These are phyloP conservation scores for Falciphora oryzae DNA, from an alignment of 2,329 filamentous ascomycete genomes.

Conservation along the genomic window DNA sequence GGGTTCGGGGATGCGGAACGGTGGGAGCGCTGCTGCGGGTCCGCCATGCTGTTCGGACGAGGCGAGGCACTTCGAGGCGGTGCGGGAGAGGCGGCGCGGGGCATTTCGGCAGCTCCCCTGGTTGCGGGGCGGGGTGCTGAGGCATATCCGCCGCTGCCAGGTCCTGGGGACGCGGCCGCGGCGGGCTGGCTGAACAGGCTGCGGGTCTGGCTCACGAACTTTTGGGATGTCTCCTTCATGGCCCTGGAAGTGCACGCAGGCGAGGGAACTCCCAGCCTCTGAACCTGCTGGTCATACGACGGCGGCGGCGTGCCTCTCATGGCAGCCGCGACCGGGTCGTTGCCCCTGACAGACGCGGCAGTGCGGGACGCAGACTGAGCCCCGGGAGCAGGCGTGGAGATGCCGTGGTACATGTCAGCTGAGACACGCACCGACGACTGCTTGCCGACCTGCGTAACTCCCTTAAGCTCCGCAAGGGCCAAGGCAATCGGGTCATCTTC, in stretches of 20 bases:
- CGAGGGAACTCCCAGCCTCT: conserved; percentile 79
- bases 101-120: conserved; percentile 35
- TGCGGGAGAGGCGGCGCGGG: conserved; percentile 51
- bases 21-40: conserved; percentile 28
- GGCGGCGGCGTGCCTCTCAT: conserved; percentile 77
- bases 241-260: conserved; percentile 88
- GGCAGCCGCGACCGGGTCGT: conserved; percentile 43
- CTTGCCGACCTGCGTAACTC: conserved; percentile 66
- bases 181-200: conserved; percentile 58
- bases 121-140: conserved; percentile 52
- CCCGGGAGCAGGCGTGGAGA: conserved; percentile 70
- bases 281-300: conserved; percentile 73
- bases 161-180: conserved; percentile 29
- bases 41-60: conserved; percentile 47
- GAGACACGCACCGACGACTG: conserved; percentile 78
- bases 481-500: conserved; percentile 88
- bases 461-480: conserved; percentile 88
- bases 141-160: conserved; percentile 14
- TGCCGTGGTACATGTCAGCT: conserved; percentile 93
- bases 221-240: conserved; percentile 92
- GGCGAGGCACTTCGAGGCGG: conserved; percentile 60
- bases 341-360: conserved; percentile 29
- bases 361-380: conserved; percentile 37
- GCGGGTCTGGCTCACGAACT: conserved; percentile 76
- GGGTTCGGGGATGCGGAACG: conserved; percentile 49